Percentiles rank a stretch among this genome's conserved stretches.
These are phyloP conservation scores for Eucalyptus microcorys DNA, from an alignment of 345 rosid genomes.

Conservation along the genomic window DNA sequence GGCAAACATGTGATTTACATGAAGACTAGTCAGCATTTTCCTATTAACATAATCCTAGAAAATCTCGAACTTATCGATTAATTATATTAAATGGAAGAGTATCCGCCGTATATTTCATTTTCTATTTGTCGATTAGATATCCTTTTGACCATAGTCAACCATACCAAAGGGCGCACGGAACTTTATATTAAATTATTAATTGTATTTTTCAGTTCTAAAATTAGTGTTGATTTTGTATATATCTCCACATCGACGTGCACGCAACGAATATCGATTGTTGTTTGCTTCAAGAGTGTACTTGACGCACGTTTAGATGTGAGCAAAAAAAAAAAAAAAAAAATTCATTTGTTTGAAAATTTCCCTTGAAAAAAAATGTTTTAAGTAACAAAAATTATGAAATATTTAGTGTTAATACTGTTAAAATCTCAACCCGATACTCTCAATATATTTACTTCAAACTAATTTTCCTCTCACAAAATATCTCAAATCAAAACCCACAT, in stretches of 20 bases:
- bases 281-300: background rate
- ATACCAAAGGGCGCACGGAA: background rate
- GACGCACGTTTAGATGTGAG: background rate
- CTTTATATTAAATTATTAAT: background rate
- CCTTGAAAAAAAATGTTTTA: background rate
- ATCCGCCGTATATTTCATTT: background rate
- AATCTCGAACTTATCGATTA: background rate
- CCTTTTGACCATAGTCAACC: background rate
- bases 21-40: background rate
- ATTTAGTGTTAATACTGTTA: background rate
- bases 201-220: background rate
- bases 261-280: background rate
- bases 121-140: background rate
- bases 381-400: background rate
- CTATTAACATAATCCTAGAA: background rate
- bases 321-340: background rate
- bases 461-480: background rate
- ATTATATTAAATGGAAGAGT: background rate
- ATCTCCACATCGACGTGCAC: background rate
- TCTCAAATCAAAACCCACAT: background rate
- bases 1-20: background rate
- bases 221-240: background rate
- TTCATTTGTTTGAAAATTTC: background rate
- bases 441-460: fast-evolving
- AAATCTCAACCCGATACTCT: background rate